A percentile compares a stretch with the other conserved stretches of the same genome.
phyloP scores from a whole-genome alignment of 108 stramenopile genomes.

The Fragilariopsis cylindrus region DNA sequence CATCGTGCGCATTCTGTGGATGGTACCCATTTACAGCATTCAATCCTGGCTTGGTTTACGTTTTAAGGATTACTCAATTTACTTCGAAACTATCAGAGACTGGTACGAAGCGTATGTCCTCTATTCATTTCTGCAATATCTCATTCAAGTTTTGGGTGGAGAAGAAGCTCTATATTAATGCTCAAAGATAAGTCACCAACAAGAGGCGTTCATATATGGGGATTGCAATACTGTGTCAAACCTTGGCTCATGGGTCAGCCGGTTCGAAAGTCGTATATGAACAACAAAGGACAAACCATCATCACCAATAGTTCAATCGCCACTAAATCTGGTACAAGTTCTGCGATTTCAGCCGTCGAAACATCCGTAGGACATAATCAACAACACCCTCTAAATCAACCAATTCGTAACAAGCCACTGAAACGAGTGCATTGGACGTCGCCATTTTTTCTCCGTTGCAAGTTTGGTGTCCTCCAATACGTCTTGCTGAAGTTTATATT shows the following conservation, averaged over 20 bases:
- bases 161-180: conserved; percentile 85
- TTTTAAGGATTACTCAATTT: conserved; percentile 76
- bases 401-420: conserved; percentile 27
- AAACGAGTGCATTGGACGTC: conserved; percentile 84
- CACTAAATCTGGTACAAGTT: not conserved
- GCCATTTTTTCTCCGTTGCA: conserved; percentile 86
- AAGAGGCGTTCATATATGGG: conserved; percentile 85
- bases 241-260: conserved; percentile 94
- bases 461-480: conserved; percentile 92
- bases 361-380: conserved; percentile 10
- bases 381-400: not conserved
- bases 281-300: not conserved
- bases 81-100: conserved; percentile 81
- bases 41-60: conserved; percentile 91
- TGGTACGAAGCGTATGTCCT: conserved; percentile 94
- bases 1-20: conserved; percentile 89
- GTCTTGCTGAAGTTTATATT: conserved; percentile 85
- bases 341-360: conserved; percentile 17
- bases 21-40: conserved; percentile 92
- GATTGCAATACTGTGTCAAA: conserved; percentile 79
- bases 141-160: conserved; percentile 90
- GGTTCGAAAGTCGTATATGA: conserved; percentile 42
- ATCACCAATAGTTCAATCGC: not conserved
- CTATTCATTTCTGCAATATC: conserved; percentile 91
- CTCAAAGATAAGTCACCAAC: conserved; percentile 89